Percentiles rank a stretch among this genome's conserved stretches.
These are phyloP conservation scores for Neospora caninum DNA, from an alignment of 169 alveolate species.

Conservation along the genomic window DNA sequence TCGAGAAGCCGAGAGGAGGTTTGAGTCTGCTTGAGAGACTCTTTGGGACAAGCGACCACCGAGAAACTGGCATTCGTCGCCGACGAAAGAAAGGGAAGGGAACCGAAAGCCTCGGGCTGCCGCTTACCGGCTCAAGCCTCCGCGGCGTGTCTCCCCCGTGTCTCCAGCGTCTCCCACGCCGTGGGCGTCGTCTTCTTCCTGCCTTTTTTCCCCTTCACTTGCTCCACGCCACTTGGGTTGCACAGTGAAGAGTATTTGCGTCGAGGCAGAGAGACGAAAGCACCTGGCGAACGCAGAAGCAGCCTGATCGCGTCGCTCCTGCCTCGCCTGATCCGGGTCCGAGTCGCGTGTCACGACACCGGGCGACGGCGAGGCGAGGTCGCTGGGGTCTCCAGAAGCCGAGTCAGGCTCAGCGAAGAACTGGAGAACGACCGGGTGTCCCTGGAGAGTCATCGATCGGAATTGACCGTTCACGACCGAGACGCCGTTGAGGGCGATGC, in stretches of 20 bases:
- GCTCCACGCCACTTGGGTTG: neutral
- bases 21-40: no score
- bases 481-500: constrained; percentile 7
- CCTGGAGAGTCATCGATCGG: constrained; percentile 1
- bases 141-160: neutral
- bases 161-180: neutral
- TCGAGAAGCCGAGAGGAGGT: no score
- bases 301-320: neutral
- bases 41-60: no score
- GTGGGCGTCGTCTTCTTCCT: neutral
- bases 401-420: neutral
- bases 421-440: constrained; percentile 10
- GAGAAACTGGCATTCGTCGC: no score
- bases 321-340: neutral
- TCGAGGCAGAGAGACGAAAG: neutral
- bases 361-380: neutral
- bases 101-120: neutral
- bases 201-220: neutral
- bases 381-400: neutral
- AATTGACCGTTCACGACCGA: neutral
- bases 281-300: neutral
- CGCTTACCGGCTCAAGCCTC: neutral
- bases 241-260: neutral
- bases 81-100: neutral
- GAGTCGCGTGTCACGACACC: neutral